These are phyloP conservation scores for Phytomonas francai DNA, from an alignment of 208 protist species.

Conservation along the genomic window DNA sequence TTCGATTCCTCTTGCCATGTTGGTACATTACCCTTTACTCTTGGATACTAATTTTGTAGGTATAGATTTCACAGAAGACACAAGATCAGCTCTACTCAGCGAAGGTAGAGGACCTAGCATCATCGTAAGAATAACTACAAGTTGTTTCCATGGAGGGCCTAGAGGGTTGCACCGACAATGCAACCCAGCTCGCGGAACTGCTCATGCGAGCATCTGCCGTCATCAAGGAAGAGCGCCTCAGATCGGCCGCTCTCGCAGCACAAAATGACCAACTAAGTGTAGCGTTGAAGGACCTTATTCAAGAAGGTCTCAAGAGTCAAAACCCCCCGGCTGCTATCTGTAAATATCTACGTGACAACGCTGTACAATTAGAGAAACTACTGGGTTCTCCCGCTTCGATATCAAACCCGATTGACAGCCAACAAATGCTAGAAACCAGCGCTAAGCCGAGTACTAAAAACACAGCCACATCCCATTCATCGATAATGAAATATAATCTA, in stretches of 20 bases:
- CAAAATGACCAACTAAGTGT: conserved; percentile 18
- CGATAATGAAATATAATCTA: neutral
- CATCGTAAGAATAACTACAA: neutral
- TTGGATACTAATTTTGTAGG: neutral
- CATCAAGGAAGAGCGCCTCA: conserved; percentile 16
- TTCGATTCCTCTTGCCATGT: neutral
- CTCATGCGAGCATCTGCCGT: conserved; percentile 18
- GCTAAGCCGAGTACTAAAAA: neutral
- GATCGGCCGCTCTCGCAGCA: conserved; percentile 10
- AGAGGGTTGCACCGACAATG: neutral
- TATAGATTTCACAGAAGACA: neutral
- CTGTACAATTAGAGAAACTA: neutral
- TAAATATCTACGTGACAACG: neutral
- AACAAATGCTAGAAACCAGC: neutral
- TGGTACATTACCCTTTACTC: neutral
- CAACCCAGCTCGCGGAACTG: neutral
- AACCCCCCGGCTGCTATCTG: neutral
- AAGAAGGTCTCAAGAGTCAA: neutral
- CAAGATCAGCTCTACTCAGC: neutral
- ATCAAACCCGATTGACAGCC: neutral
- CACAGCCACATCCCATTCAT: neutral
- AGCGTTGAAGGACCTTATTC: neutral
- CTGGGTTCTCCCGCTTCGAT: neutral
- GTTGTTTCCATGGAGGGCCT: neutral
- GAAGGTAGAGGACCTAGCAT: neutral